Base-by-base conservation (phyloP, 2,329 filamentous ascomycete genomes). In the Leptodontidium sp. region DNA sequence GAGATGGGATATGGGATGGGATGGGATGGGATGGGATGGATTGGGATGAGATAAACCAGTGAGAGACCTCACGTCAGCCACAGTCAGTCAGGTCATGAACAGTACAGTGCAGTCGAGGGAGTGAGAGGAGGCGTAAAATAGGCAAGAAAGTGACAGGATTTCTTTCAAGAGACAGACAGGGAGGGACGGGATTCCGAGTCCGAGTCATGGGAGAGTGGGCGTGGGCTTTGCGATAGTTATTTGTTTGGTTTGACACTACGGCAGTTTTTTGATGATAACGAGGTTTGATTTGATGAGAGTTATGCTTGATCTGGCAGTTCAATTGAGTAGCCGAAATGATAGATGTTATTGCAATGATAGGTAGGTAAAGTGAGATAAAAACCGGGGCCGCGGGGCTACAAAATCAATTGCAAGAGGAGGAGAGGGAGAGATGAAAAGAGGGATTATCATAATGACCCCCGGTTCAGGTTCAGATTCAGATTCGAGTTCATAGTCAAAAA, bases 41-140 rank as follows among this genome's bases (percentile, higher is more conserved):
- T 29, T 50, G 65, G 62, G n/a, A 65, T 58, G 38, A 57, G 65
- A 59, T 26, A 14, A 38, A 43, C 57, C 26, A 62, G 45, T 50
- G 17, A 62, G 52, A 69, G 65, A 55, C 68, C 66, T 71, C 70
- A 71, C 70, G 68, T 71, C 70, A 70, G 70, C 70, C 66, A 68
- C 66, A 53, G 57, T 29, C 50, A 29, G 64, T 53, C 53, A 21
- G 43, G 29, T 32, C 29, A 32, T 4, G 29, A 32, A 32, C 29
- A 32, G 29, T 32, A 32, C 29, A 21, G 15, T 32, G 53, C 9
- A 35, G 43, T 59, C 15, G 61, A 64, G 63, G 32, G 9, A 17
- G 47, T n/a, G 47, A 2, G 21, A 26, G 8, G 21, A 21, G 6
- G 47, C 4, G n/a, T 21, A 47, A 49, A 55, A 55, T 3, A 66